Base-by-base conservation (phyloP, 805 yeast species). In the Suhomyces faveliae region DNA sequence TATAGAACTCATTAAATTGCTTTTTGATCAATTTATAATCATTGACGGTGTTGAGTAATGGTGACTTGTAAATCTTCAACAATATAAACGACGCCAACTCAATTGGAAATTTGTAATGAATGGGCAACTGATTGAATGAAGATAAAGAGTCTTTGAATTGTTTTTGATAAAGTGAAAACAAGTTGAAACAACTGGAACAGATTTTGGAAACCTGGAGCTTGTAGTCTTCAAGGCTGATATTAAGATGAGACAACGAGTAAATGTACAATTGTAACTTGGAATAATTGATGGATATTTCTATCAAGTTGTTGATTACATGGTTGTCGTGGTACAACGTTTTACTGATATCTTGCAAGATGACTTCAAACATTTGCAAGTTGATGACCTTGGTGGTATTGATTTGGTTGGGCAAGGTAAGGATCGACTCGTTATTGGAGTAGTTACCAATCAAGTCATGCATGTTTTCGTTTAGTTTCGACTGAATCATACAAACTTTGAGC, bases 321-420 rank as follows among this genome's bases (percentile, higher is more conserved):
- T 62, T 57, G 3, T 48, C 30, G 6, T 49, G 45, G 7, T 49
- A 25, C 23, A 50, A 43, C 10, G 42, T 35, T 24, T 45, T 46
- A 20, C 53, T 51, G 42, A 68, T 60, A 39, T 71, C 69, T 43
- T 61, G 57, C 42, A 73, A 53, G 25, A 73, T 72, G 10, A 62
- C 63, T 48, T 73, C 78, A 58, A 70, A 73, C 77, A 73, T 73
- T 53, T 68, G 62, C 51, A 73, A 58, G 50, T 67, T 68, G 19
- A 73, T 70, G 35, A 68, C 57, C 48, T 66, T 68, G 41, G 68
- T 53, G 8, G 68, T 63, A 22, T 56, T 58, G 12, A 50, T 45
- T 35, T 54, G 58, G 47, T 50, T 49, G 10, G 59, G 62, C 21
- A 50, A 45, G 21, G 33, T 41, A 30, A 48, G 21, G 19, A 45